Evolutionary conservation across 768 basidiomycete species (phyloP), one percentile per base, ranked within the genome.

Genomic region (Termitomyces sp.): DNA sequence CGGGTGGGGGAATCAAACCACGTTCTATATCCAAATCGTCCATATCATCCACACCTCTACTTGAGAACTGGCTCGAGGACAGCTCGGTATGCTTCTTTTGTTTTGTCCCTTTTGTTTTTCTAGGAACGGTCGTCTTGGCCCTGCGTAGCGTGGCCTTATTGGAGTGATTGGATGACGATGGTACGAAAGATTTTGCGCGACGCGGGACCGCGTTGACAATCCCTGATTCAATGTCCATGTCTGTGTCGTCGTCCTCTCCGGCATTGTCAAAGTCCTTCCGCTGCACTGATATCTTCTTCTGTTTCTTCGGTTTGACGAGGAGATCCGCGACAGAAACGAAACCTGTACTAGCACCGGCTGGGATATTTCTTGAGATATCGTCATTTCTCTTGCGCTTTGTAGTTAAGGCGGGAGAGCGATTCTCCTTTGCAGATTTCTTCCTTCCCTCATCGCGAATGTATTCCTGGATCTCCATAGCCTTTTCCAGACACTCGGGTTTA

Each of bases 391-490:
- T 92, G 46, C 87, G 82, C 68, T 91, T 92, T 60, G 75, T 78
- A 20, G 71, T 73, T 57, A 71, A 73, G 24, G 61, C 57, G 10
- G 73, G 61, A 26, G 72, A 63, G 10, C 64, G 63, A 32, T 67
- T 64, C 42, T 72, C 71, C 54, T 73, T 63, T 27, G 71, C 58
- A 55, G 67, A 74, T 62, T 69, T 73, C 58, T 72, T 79, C 56
- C 70, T 72, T 22, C 67, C 70, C 42, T 78, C 75, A 60, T 81
- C 79, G 39, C 86, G 84, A 33, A 82, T 78, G 63, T 90, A 87
- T 62, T 85, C 82, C 64, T 88, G 83, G 39, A 95, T 90, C 51
- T 89, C 88, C 85, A 97, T 93, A 22, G 74, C 77, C 73, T 87
- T 88, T 72, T 95, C 91, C 34, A 93, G 71, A 63, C 85, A 88